Conservation (phyloP, 2,329 filamentous ascomycete genomes). For the Botrytis hyacinthi region DNA sequence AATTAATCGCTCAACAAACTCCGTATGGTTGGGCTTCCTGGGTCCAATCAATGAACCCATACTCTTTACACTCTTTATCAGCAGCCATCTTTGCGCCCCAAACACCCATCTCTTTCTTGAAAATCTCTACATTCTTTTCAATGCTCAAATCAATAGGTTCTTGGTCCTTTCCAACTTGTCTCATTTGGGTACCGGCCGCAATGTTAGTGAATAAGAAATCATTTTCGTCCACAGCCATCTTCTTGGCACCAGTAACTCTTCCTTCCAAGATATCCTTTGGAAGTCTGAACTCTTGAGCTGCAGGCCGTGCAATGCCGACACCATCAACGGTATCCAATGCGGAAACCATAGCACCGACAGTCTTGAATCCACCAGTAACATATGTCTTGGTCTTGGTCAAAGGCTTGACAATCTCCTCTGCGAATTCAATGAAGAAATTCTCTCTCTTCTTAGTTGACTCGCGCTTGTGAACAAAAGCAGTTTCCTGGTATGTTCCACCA, state of each 20-base stretch:
- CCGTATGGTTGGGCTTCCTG: conserved; percentile 27
- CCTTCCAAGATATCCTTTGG: conserved; percentile 44
- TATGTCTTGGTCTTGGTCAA: conserved; percentile 49
- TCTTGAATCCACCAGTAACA: conserved; percentile 61
- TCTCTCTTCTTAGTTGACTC: conserved; percentile 53
- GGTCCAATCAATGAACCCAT: conserved; percentile 46
- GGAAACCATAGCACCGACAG: conserved; percentile 46
- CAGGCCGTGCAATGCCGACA: conserved; percentile 49
- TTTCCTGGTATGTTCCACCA: conserved; percentile 60
- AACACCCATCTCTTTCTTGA: conserved; percentile 47
- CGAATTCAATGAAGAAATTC: conserved; percentile 68
- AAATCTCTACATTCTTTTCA: conserved; percentile 47
- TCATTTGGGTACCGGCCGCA: conserved; percentile 34
- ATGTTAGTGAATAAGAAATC: conserved; percentile 45
- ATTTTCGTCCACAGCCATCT: conserved; percentile 48
- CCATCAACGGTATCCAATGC: conserved; percentile 49
- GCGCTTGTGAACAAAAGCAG: conserved; percentile 38
- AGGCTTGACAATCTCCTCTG: conserved; percentile 48
- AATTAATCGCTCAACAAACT: background rate
- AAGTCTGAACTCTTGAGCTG: conserved; percentile 45
- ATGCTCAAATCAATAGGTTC: conserved; percentile 52
- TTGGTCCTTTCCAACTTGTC: conserved; percentile 51
- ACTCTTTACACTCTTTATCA: conserved; percentile 42
- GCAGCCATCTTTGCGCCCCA: conserved; percentile 44
- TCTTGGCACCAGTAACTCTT: conserved; percentile 48